Conservation (phyloP, 805 yeast species). For the Starmerella tilneyi region DNA sequence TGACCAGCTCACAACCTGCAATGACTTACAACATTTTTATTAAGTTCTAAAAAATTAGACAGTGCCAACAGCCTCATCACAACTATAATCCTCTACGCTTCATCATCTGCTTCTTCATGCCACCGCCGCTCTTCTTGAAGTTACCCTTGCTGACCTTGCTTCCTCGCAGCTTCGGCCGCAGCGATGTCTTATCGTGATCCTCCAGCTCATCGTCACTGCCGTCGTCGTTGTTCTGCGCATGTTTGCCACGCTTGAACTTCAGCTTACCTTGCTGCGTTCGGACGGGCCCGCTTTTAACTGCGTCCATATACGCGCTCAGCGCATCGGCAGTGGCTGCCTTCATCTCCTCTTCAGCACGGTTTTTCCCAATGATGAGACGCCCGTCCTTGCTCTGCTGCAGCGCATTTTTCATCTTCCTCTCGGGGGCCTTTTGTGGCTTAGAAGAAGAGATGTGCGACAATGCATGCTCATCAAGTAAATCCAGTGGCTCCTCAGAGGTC, state of each 20-base stretch:
- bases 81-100: constrained; percentile 8
- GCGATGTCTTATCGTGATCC: constrained; percentile 9
- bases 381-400: constrained; percentile 45
- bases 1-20: no score
- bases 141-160: constrained; percentile 15
- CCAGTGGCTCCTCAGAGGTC: constrained; percentile 65
- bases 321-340: constrained; percentile 38
- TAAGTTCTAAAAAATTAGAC: no score
- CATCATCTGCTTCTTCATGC: constrained; percentile 20
- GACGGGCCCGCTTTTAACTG: constrained; percentile 84
- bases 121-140: not conserved
- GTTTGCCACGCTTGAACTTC: constrained; percentile 64
- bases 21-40: no score
- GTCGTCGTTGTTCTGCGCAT: constrained; percentile 43
- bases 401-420: constrained; percentile 27
- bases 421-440: constrained; percentile 53
- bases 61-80: not conserved
- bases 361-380: constrained; percentile 50
- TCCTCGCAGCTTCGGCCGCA: constrained; percentile 13
- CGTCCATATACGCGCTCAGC: constrained; percentile 85
- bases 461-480: constrained; percentile 75
- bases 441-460: constrained; percentile 82
- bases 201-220: constrained; percentile 34
- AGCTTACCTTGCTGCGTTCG: constrained; percentile 87
- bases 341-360: constrained; percentile 32